Percentiles rank a stretch among this genome's conserved stretches.
phyloP scores from a whole-genome alignment of 345 rosid species.

The Ceriops decandra region DNA sequence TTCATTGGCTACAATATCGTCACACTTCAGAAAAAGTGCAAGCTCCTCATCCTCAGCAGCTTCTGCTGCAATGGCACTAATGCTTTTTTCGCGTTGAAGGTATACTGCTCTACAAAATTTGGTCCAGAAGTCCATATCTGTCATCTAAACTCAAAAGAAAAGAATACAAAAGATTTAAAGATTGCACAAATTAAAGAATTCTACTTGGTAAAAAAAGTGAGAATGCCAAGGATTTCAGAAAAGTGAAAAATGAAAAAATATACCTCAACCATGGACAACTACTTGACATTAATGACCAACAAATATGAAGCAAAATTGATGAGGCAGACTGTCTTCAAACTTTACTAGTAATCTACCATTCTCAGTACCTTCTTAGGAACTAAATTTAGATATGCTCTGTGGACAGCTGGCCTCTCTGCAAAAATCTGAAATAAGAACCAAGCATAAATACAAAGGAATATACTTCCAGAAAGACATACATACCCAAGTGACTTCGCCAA shows the following conservation, averaged over 20 bases:
- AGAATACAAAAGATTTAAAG: conserved; percentile 3
- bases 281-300: background rate
- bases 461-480: background rate
- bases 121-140: conserved; percentile 91
- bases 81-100: conserved; percentile 72
- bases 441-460: conserved; percentile 11
- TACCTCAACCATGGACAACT: background rate
- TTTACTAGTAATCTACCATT: conserved; percentile 5
- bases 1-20: conserved; percentile 80
- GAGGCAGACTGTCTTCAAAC: conserved; percentile 7
- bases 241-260: background rate
- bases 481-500: background rate
- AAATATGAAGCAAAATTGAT: conserved; percentile 5
- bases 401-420: conserved; percentile 96
- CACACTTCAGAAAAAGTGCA: conserved; percentile 82
- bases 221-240: background rate
- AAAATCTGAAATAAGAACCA: conserved; percentile 56
- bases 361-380: conserved; percentile 84
- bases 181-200: too few species aligned
- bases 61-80: conserved; percentile 80
- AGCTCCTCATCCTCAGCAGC: conserved; percentile 99
- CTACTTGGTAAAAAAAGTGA: too few species aligned
- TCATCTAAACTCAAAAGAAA: conserved; percentile 48
- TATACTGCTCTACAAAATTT: conserved; percentile 92
- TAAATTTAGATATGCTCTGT: conserved; percentile 66